A percentile compares a stretch with the other conserved stretches of the same genome.
These are phyloP conservation scores for Colletotrichum abscissum DNA, from an alignment of 2,329 filamentous ascomycete genomes.

Conservation along the genomic window DNA sequence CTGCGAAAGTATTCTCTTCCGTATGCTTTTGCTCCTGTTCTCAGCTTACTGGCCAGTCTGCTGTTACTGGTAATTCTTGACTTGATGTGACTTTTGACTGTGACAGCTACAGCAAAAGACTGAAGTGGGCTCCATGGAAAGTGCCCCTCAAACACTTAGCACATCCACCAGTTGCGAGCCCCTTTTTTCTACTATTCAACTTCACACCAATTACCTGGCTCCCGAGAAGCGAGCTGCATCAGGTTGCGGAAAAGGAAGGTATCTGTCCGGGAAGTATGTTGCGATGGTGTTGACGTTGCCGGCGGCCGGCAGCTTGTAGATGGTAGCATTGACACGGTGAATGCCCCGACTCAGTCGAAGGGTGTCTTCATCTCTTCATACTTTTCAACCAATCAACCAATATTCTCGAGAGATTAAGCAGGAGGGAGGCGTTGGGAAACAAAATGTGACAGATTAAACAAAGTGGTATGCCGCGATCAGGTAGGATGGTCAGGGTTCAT, in stretches of 20 bases:
- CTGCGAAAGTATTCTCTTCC: background rate
- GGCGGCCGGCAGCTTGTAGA: background rate
- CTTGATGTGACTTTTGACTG: background rate
- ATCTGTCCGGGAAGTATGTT: background rate
- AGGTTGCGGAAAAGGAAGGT: background rate
- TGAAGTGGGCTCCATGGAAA: background rate
- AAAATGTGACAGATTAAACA: background rate
- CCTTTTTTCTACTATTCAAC: background rate
- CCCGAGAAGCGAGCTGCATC: background rate
- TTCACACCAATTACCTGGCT: background rate
- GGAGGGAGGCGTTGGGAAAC: background rate
- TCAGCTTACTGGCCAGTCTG: background rate
- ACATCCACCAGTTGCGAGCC: background rate
- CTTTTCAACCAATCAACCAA: background rate
- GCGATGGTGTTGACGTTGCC: background rate
- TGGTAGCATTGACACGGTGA: background rate
- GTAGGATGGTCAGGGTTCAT: constrained; percentile 6
- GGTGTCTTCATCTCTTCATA: background rate
- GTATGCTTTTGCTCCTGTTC: background rate
- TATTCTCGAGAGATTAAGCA: background rate
- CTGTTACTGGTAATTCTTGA: background rate
- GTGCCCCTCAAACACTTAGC: background rate
- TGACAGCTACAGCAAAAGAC: background rate
- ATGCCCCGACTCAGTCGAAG: background rate
- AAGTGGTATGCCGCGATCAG: background rate